Percentiles rank a stretch among this genome's conserved stretches.
Conservation (phyloP, 202 grass and related monocot species). For the Elaeis oleifera region DNA sequence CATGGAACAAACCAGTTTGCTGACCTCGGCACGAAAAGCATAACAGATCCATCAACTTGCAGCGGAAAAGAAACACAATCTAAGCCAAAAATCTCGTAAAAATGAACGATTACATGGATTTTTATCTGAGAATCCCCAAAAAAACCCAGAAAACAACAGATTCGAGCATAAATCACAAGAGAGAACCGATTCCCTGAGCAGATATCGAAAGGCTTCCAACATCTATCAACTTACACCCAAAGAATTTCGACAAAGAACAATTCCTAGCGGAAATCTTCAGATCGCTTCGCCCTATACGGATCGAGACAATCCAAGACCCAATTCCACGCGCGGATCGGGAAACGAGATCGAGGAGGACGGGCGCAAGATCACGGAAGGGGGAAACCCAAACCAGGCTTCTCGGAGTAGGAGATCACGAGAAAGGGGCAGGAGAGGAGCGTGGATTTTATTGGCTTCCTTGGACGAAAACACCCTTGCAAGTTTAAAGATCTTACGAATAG, state of each 20-base stretch:
- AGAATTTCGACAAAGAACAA: background rate
- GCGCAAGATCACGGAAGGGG: background rate
- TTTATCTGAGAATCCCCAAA: background rate
- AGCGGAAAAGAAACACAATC: no score
- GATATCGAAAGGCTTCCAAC: background rate
- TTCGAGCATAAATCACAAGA: background rate
- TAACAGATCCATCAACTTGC: no score
- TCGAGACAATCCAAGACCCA: background rate
- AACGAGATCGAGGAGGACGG: background rate
- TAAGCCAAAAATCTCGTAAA: no score
- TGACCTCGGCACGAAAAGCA: no score
- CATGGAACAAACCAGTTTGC: no score
- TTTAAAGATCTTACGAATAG: background rate
- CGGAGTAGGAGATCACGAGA: background rate
- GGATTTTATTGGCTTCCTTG: conserved; percentile 5
- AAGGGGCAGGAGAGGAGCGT: no score
- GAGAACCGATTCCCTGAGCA: background rate
- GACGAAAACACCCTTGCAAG: conserved; percentile 7
- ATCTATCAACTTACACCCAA: background rate
- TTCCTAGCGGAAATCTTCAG: background rate
- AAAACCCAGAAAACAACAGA: background rate
- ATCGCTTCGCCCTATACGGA: background rate
- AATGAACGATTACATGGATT: no score
- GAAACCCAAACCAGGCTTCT: background rate
- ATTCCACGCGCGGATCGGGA: conserved; percentile 8